Base-by-base conservation (phyloP, 768 basidiomycete species). In the Naematelia encephala region DNA sequence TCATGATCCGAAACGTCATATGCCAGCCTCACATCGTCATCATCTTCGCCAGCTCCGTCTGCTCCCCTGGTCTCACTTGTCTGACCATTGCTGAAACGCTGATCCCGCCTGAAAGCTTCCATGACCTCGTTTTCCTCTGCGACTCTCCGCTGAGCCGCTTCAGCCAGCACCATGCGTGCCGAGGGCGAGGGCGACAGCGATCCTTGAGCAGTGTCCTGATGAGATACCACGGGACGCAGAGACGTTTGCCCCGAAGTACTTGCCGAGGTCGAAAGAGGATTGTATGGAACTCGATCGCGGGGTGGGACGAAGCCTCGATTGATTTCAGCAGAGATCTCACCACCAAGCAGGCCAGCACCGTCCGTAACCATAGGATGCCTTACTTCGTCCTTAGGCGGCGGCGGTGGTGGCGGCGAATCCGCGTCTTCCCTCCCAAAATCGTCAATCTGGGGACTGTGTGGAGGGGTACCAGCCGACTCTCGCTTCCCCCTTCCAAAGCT, bases 1-100 rank as follows among this genome's bases (percentile, higher is more conserved):
- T 65, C 63, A n/a, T 42, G 54, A 19, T 66, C 64, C 4, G 57
- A 46, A 19, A 46, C 51, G 52, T 74, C 72, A 54, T 74, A 74
- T n/a, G 72, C 62, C 44, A 74, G 46, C 12, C 72, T 52, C 16
- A 63, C 62, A 23, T 63, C 62, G 5, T 63, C 66, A 14, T 66
- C 61, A 21, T 54, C 52, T 27, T 67, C 56, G 1, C 23, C 62
- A 12, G 26, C 25, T 49, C 23, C 16, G 26, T 42, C 29, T 10
- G n/a, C 46, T 47, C 56, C 34, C 29, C 50, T 48, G 28, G 60
- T 55, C 8, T 50, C 23, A 12, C 55, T 16, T 21, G 30, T 19
- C 61, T 51, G 11, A 26, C 44, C 54, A 23, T 13, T 12, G 23
- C 56, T 55, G 49, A 54, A 52, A 8, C 34, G 34, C 27, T 64